Evolutionary conservation across 768 basidiomycete species (phyloP).

Genomic region (Agrocybe praecox): DNA sequence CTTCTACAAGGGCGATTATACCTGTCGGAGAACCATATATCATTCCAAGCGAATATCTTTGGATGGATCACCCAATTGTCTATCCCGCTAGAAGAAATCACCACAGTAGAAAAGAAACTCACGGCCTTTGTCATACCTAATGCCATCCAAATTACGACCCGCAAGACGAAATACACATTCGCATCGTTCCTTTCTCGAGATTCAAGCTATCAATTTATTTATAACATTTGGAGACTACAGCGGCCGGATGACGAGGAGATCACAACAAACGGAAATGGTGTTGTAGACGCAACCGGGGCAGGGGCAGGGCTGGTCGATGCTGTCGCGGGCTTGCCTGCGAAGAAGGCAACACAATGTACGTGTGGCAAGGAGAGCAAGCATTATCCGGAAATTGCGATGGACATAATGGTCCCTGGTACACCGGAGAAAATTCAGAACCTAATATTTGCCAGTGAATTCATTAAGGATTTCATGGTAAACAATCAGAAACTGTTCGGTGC

Average conservation of each 20-base stretch:
- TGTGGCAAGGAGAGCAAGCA: slow-evolving; percentile 76
- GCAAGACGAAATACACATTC: slow-evolving; percentile 86
- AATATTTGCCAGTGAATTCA: slow-evolving; percentile 94
- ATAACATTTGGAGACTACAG: slow-evolving; percentile 93
- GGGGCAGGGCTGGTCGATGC: slow-evolving; percentile 1
- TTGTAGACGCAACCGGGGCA: background rate
- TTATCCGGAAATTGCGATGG: slow-evolving; percentile 73
- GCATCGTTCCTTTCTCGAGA: slow-evolving; percentile 97
- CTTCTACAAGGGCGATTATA: slow-evolving; percentile 95
- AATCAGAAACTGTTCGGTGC: slow-evolving; percentile 89
- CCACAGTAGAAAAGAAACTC: slow-evolving; percentile 92
- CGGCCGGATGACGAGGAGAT: slow-evolving; percentile 61
- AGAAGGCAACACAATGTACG: slow-evolving; percentile 69
- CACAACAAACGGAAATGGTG: background rate
- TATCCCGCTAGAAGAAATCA: slow-evolving; percentile 62
- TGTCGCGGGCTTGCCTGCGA: slow-evolving; percentile 19
- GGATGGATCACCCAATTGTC: slow-evolving; percentile 89
- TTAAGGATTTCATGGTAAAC: slow-evolving; percentile 91
- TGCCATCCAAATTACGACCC: slow-evolving; percentile 88
- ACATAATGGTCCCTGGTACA: slow-evolving; percentile 80
- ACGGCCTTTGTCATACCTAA: slow-evolving; percentile 98
- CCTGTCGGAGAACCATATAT: slow-evolving; percentile 97
- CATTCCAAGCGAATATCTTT: slow-evolving; percentile 99
- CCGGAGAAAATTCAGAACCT: slow-evolving; percentile 96
- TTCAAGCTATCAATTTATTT: slow-evolving; percentile 93